Conservation (phyloP, 257 asterid species). For the Ophiorrhiza pumila region DNA sequence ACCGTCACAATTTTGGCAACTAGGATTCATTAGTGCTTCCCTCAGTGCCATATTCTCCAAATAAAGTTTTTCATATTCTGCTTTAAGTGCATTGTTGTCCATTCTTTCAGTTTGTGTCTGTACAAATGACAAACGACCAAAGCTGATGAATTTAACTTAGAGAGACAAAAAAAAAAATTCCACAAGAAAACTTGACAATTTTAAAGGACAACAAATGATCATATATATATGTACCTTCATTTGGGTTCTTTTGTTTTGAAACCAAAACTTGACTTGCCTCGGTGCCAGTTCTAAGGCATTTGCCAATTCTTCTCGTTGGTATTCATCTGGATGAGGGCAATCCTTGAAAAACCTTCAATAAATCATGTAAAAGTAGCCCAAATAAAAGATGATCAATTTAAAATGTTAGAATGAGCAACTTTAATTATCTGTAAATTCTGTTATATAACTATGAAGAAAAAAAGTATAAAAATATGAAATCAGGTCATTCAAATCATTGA, state of each 20-base stretch:
- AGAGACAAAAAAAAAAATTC: not conserved
- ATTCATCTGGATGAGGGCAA: not conserved
- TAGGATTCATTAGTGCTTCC: not conserved
- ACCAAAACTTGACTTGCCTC: constrained; percentile 5
- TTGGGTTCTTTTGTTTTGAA: constrained; percentile 9
- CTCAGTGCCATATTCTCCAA: not conserved
- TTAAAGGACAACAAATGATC: not conserved
- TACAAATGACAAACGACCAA: not conserved
- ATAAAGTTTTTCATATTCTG: not conserved
- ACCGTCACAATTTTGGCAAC: not conserved
- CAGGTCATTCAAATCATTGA: too few relatives aligned
- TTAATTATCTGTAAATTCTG: too few relatives aligned
- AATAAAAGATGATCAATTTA: too few relatives aligned
- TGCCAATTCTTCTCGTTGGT: not conserved
- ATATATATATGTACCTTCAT: not conserved
- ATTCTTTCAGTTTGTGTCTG: not conserved
- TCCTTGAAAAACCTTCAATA: not conserved
- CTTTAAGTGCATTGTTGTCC: not conserved
- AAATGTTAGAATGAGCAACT: too few relatives aligned
- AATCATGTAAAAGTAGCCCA: too few relatives aligned
- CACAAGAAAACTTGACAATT: not conserved
- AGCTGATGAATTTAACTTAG: not conserved
- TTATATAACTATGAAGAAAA: too few relatives aligned
- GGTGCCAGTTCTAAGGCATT: not conserved
- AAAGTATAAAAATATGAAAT: too few relatives aligned